phyloP scores from a whole-genome alignment of 225 moss, liverwort and hornwort genomes.

The Bryoerythrophyllum caledonicum region DNA sequence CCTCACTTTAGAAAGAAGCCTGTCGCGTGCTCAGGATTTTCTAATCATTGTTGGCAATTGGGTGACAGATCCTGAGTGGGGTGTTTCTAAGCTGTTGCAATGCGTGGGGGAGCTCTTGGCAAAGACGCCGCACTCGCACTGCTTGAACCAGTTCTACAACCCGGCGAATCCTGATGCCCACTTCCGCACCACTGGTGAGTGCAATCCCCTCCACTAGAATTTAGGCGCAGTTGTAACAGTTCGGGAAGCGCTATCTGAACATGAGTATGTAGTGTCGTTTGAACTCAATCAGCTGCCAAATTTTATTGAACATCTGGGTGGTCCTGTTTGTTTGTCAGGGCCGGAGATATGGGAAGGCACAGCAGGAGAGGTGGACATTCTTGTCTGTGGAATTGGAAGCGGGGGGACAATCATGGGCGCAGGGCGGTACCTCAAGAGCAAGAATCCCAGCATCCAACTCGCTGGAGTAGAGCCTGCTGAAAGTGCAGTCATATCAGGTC shows the following conservation, averaged over 20 bases:
- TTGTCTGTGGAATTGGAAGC: conserved; percentile 69
- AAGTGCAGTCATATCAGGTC: conserved; percentile 78
- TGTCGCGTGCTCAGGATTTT: background rate
- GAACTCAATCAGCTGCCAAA: too few species aligned
- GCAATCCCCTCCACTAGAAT: background rate
- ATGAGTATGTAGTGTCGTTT: too few species aligned
- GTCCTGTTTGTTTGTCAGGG: conserved; percentile 32
- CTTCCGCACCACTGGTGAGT: conserved; percentile 62
- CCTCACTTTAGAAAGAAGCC: too few species aligned
- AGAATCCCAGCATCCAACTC: conserved; percentile 51
- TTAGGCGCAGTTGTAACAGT: too few species aligned
- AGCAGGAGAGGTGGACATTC: conserved; percentile 68
- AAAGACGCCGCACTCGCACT: conserved; percentile 55
- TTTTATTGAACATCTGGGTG: background rate
- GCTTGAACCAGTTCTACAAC: conserved; percentile 67
- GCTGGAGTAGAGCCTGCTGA: conserved; percentile 65
- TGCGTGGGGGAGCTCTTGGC: conserved; percentile 42
- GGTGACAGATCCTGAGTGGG: conserved; percentile 25
- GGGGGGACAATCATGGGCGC: conserved; percentile 72
- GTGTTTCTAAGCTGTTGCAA: conserved; percentile 11
- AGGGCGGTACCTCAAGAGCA: conserved; percentile 68
- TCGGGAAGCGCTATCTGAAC: too few species aligned
- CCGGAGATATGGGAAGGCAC: conserved; percentile 93
- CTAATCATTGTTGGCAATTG: background rate
- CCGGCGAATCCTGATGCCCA: conserved; percentile 64